Base-by-base conservation (phyloP, 2,329 filamentous ascomycete genomes). In the Zarea fungicola region DNA sequence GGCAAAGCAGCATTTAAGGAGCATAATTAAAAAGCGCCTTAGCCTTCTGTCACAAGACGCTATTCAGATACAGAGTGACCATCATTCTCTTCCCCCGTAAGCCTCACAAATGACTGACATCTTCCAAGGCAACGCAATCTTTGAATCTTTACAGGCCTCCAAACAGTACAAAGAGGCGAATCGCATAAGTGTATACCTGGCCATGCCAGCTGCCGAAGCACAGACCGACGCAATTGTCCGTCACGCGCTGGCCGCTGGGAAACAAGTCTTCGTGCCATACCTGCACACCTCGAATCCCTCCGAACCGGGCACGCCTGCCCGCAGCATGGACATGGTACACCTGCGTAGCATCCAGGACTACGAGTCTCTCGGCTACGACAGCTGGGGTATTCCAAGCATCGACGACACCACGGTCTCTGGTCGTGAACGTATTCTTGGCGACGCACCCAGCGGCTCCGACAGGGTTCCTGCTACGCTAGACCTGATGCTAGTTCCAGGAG, bases 301-400 rank as follows among this genome's bases (percentile, higher is more conserved):
- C n/a, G 62, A 62, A 4, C 62, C 70, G 51, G 68, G 68, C 49
- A 78, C 81, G 6, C 87, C 87, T 5, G 54, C 70, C 1, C 71
- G 78, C 14, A 78, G 93, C 47, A 99, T 99, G 93, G 90, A 96
- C 62, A 97, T 99, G 93, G 81, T 99, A 19, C 83, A 83, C 54
- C 73, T 99, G 34, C 72, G 76, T 49, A 84, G 83, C 22, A 65
- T 89, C 43, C 70, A 79, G 23, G 93, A 99, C 64, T 96, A 91
- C 65, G 81, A 89, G 54, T 79, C 80, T 21, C 73, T 97, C 52
- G 70, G 83, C 60, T 77, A 78, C 34, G 93, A 99, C 67, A 82
- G 78, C 63, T 99, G 93, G 93, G 91, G 90, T 9, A 99, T 99
- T 55, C 93, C 93, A n/a, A 92, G 87, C 26, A 80, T 95, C 50